Conservation (phyloP, 768 basidiomycete species). For the Mycena kentingensis region DNA sequence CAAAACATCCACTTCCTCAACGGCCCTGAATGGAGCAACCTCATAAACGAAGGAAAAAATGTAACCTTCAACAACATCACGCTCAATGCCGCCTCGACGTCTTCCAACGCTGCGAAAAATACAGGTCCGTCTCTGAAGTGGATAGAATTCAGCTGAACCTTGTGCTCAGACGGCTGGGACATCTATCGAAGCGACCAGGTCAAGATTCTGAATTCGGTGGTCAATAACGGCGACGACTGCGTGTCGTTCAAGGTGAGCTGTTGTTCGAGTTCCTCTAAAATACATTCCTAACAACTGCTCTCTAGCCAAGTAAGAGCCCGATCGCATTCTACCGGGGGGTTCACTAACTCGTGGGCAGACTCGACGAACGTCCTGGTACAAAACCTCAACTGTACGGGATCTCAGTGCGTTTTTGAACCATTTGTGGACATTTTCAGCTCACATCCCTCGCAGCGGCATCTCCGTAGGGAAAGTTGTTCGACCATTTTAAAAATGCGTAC, state of each 20-base stretch:
- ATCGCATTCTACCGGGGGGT: not conserved
- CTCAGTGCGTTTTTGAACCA: constrained; percentile 42
- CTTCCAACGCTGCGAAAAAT: constrained; percentile 44
- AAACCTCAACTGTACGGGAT: constrained; percentile 61
- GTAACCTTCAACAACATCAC: constrained; percentile 50
- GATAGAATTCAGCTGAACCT: too few species aligned
- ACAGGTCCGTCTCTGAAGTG: too few species aligned
- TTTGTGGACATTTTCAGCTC: not conserved
- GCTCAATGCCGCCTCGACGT: constrained; percentile 48
- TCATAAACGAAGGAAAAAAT: constrained; percentile 48
- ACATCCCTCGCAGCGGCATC: constrained; percentile 37
- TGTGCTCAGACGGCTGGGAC: constrained; percentile 73
- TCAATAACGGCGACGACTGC: constrained; percentile 60
- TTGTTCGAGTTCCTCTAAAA: not conserved
- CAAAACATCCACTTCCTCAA: constrained; percentile 20
- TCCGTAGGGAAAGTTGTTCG: constrained; percentile 30
- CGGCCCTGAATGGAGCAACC: constrained; percentile 16
- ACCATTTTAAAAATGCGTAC: not conserved
- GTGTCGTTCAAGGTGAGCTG: constrained; percentile 60
- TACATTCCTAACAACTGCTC: not conserved
- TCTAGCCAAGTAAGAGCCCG: too few species aligned
- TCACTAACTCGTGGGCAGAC: constrained; percentile 23
- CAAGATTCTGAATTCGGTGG: constrained; percentile 48
- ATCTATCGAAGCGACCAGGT: constrained; percentile 59
- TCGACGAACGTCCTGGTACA: constrained; percentile 59